These are phyloP conservation scores for Raffaelea albimanens DNA, from an alignment of 2,329 filamentous ascomycete species.

Conservation along the genomic window DNA sequence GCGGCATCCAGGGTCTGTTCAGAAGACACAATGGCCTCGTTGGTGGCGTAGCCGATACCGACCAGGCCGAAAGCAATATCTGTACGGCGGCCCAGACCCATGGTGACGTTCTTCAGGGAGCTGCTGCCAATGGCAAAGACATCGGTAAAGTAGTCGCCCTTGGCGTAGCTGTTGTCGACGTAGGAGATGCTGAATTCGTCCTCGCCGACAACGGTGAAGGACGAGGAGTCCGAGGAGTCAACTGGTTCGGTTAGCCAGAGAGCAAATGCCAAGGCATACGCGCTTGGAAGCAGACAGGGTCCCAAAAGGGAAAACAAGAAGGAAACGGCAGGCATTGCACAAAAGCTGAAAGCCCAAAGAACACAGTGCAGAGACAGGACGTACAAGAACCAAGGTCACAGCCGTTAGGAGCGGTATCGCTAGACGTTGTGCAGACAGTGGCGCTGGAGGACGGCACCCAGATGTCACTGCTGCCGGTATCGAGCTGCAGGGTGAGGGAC, in stretches of 20 bases:
- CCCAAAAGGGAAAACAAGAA: background rate
- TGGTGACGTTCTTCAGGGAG: conserved; percentile 44
- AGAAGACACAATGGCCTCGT: conserved; percentile 36
- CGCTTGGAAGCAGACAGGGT: background rate
- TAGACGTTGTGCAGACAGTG: conserved; percentile 26
- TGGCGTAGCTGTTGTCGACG: conserved; percentile 47
- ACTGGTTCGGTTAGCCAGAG: conserved; percentile 26
- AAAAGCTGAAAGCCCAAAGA: background rate
- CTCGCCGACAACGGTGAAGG: conserved; percentile 32
- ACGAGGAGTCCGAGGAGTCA: conserved; percentile 32
- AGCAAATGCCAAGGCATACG: background rate
- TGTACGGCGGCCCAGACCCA: conserved; percentile 47
- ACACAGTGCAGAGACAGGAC: conserved; percentile 5
- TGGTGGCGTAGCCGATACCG: conserved; percentile 49
- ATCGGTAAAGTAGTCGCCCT: conserved; percentile 51
- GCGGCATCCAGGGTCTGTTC: conserved; percentile 16
- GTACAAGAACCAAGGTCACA: conserved; percentile 19
- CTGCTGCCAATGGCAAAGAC: conserved; percentile 42
- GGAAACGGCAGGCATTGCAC: background rate
- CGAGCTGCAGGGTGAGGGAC: conserved; percentile 47
- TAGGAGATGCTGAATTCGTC: conserved; percentile 49
- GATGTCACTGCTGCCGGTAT: conserved; percentile 57
- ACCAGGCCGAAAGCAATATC: conserved; percentile 48
- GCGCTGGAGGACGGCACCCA: conserved; percentile 42
- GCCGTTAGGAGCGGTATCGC: conserved; percentile 7